Percentiles rank a stretch among this genome's conserved stretches.
These are phyloP conservation scores for Tolypocladium cylindrosporum DNA, from an alignment of 2,329 filamentous ascomycete species.

Conservation along the genomic window DNA sequence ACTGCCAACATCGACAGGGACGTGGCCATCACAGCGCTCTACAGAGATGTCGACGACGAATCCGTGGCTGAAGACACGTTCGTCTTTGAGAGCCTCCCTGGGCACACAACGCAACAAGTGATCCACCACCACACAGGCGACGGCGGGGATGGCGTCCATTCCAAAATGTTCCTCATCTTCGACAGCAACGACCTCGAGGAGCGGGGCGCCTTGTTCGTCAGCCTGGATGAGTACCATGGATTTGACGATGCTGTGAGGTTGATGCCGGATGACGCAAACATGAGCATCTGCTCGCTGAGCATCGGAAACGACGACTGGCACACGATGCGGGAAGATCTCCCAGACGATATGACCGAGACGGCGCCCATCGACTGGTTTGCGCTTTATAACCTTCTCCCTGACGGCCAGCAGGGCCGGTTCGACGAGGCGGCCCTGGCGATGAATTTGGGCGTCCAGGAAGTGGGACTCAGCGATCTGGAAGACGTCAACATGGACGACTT, in stretches of 20 bases:
- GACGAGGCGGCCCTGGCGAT: background rate
- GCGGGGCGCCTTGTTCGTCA: slow-evolving; percentile 1
- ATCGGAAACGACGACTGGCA: slow-evolving; percentile 2
- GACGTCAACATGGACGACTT: background rate
- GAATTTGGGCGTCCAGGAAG: slow-evolving; percentile 1
- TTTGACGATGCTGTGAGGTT: slow-evolving; percentile 2
- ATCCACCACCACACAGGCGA: background rate
- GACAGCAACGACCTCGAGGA: background rate
- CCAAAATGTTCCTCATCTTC: slow-evolving; percentile 1
- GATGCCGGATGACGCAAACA: background rate
- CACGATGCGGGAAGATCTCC: background rate
- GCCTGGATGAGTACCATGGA: slow-evolving; percentile 3
- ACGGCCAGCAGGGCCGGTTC: background rate
- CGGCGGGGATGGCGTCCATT: background rate
- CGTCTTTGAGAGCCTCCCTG: background rate
- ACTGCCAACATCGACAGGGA: background rate
- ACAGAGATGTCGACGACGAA: background rate
- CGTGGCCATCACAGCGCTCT: background rate
- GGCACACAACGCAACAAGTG: background rate
- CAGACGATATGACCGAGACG: background rate
- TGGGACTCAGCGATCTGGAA: background rate
- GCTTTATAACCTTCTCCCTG: background rate
- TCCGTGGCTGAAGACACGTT: background rate
- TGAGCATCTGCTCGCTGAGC: slow-evolving; percentile 1
- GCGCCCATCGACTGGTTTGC: background rate